Evolutionary conservation across 768 basidiomycete species (phyloP).

Genomic region (Kondoa malvinella): DNA sequence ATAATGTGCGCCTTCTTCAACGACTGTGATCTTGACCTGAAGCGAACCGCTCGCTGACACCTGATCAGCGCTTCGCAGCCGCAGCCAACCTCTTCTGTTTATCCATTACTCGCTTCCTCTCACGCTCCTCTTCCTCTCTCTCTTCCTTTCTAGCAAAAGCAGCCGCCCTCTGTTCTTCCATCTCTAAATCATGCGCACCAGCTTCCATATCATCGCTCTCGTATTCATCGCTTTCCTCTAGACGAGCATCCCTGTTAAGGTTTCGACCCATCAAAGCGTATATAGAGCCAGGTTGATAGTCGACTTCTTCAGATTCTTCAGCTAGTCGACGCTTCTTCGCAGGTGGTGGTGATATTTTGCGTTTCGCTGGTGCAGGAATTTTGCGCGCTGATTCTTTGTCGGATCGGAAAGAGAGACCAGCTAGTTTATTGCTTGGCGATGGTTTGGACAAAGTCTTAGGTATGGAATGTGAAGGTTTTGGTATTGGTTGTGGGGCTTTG

Average conservation of each 20-base stretch:
- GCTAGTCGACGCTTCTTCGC: background rate
- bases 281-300: constrained; percentile 7
- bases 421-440: too few species aligned
- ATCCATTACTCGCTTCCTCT: constrained; percentile 8
- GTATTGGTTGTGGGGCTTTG: background rate
- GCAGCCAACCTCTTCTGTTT: constrained; percentile 14
- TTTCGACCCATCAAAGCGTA: constrained; percentile 12
- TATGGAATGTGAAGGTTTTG: too few species aligned
- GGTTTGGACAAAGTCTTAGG: too few species aligned
- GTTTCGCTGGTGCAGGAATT: background rate
- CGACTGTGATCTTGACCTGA: too few species aligned
- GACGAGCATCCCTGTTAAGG: constrained; percentile 2
- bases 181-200: constrained; percentile 10
- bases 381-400: background rate
- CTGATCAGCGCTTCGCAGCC: too few species aligned
- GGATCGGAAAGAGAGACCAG: too few species aligned
- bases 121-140: constrained; percentile 13
- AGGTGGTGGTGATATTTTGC: background rate
- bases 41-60: background rate
- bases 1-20: too few species aligned
- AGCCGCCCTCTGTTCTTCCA: constrained; percentile 22
- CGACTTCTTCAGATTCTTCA: background rate
- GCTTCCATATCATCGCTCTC: constrained; percentile 25
- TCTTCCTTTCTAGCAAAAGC: constrained; percentile 17
- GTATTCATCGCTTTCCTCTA: constrained; percentile 18